Percentiles rank a stretch among this genome's conserved stretches.
Evolutionary conservation across 495 filamentous ascomycete genomes (phyloP).

Genomic region (Friedmanniomyces simplex): DNA sequence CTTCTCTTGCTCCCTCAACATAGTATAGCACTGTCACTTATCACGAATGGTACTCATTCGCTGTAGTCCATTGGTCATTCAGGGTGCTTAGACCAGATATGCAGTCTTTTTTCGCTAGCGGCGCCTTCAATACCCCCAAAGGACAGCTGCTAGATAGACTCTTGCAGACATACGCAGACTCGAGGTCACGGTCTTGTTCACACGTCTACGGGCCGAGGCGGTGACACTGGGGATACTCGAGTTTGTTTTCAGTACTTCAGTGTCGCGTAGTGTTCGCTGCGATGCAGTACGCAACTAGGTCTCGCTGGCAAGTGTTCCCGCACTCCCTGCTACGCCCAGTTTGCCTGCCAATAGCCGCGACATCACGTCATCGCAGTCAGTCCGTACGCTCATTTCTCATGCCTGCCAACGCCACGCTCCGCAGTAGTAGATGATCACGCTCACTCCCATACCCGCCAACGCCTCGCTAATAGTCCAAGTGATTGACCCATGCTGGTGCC

Average conservation of each 20-base stretch:
- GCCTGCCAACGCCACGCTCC: too few species aligned
- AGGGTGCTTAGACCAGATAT: constrained; percentile 47
- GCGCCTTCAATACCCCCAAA: constrained; percentile 50
- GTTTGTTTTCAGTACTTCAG: too few species aligned
- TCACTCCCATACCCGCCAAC: background rate
- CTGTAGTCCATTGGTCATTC: constrained; percentile 54
- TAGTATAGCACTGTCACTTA: constrained; percentile 38
- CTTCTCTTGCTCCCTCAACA: constrained; percentile 27
- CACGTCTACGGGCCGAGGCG: too few species aligned
- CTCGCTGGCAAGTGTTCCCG: too few species aligned
- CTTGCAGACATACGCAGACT: constrained; percentile 39
- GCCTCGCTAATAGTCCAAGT: background rate
- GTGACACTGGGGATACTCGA: too few species aligned
- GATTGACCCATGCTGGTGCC: too few species aligned
- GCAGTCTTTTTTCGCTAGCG: constrained; percentile 64
- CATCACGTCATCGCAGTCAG: background rate
- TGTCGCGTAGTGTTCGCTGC: background rate
- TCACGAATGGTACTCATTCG: constrained; percentile 43
- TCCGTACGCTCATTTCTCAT: too few species aligned
- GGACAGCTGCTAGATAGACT: constrained; percentile 63
- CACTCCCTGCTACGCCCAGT: background rate
- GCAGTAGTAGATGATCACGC: too few species aligned
- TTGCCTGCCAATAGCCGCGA: background rate
- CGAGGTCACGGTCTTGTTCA: background rate
- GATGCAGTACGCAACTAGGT: background rate